phyloP scores from a whole-genome alignment of 75 land plant genomes.

The Adiantum capillusveneris region DNA sequence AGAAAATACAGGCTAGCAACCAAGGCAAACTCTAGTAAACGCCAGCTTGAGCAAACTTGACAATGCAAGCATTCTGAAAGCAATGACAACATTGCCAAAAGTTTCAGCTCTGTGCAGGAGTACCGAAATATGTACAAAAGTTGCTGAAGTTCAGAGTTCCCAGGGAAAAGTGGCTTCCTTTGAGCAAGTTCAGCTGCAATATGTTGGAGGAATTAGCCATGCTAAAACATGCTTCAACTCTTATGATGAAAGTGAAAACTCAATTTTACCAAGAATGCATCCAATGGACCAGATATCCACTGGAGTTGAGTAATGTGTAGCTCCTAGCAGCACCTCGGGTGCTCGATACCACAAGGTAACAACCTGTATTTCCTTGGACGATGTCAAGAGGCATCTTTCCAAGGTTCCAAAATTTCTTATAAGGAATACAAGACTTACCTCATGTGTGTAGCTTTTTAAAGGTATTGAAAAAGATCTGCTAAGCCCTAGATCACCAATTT shows the following conservation, averaged over 20 bases:
- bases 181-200: conserved; percentile 49
- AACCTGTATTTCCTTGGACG: conserved; percentile 34
- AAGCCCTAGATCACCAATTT: conserved; percentile 87
- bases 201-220: no score
- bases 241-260: no score
- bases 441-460: conserved; percentile 80
- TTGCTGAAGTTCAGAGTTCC: conserved; percentile 63
- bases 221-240: no score
- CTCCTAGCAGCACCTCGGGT: conserved; percentile 81
- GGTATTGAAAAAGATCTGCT: conserved; percentile 57
- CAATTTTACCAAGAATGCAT: conserved; percentile 66
- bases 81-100: no score
- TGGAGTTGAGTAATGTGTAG: conserved; percentile 73
- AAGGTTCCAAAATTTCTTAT: neutral
- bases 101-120: no score
- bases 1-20: no score
- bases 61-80: no score
- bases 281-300: conserved; percentile 93
- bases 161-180: conserved; percentile 47
- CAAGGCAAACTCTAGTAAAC: no score
- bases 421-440: conserved; percentile 31
- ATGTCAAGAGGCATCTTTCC: no score
- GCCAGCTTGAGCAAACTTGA: no score
- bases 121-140: conserved; percentile 64
- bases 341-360: conserved; percentile 91